These are phyloP conservation scores for Aspergillus funiculosus DNA, from an alignment of 495 filamentous ascomycete genomes.

Conservation along the genomic window DNA sequence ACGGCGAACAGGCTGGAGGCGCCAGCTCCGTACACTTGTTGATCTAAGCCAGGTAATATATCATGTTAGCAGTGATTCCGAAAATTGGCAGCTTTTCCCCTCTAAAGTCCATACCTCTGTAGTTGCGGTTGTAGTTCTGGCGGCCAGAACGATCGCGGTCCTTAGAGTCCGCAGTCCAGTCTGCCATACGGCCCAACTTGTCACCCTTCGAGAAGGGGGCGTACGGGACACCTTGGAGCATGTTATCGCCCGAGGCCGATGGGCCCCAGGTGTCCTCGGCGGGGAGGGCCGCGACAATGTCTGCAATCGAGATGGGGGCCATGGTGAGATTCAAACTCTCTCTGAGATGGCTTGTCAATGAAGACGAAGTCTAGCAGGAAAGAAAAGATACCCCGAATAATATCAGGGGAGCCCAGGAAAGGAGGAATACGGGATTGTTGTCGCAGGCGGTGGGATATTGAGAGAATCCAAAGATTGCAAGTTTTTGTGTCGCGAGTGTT, in stretches of 20 bases:
- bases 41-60: constrained; percentile 50
- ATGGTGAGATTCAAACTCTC: constrained; percentile 28
- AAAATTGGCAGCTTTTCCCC: background rate
- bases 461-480: constrained; percentile 23
- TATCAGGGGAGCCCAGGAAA: constrained; percentile 13
- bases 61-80: too few relatives aligned
- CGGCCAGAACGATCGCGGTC: constrained; percentile 74
- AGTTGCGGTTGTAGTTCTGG: constrained; percentile 85
- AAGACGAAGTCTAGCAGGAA: background rate
- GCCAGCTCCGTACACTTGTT: constrained; percentile 93
- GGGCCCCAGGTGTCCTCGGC: constrained; percentile 80
- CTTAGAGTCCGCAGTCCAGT: constrained; percentile 95
- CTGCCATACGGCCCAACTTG: constrained; percentile 97
- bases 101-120: constrained; percentile 61
- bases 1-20: constrained; percentile 80
- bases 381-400: constrained; percentile 14
- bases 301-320: constrained; percentile 53
- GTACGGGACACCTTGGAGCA: constrained; percentile 88
- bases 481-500: constrained; percentile 43
- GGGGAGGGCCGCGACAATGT: constrained; percentile 55
- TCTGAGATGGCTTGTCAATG: background rate
- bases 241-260: constrained; percentile 70
- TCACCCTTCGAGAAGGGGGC: constrained; percentile 97
- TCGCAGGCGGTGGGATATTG: constrained; percentile 29
- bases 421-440: too few relatives aligned